phyloP scores from a whole-genome alignment of 306 rosid genomes.

The Quercus berberidifolia region DNA sequence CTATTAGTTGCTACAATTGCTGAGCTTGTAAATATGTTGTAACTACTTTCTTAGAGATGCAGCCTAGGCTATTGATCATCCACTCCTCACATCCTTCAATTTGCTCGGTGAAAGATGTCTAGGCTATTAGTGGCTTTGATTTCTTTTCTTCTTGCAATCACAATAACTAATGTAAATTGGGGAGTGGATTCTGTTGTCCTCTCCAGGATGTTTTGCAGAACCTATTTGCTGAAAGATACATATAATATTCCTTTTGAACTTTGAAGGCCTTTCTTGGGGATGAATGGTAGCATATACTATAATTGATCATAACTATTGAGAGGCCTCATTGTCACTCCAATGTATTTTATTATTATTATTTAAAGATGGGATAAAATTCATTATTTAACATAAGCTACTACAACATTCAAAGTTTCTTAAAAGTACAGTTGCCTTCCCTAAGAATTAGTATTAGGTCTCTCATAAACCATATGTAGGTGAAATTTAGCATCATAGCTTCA shows the following conservation, averaged over 20 bases:
- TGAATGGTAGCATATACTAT: too few species aligned
- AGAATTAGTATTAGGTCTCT: too few species aligned
- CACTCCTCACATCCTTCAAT: background rate
- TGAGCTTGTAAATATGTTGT: too few species aligned
- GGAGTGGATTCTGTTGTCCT: background rate
- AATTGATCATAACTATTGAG: background rate
- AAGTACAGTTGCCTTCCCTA: too few species aligned
- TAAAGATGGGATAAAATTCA: too few species aligned
- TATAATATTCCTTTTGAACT: background rate
- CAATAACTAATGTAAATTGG: background rate
- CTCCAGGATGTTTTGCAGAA: background rate
- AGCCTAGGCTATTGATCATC: background rate
- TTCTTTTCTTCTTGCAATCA: background rate
- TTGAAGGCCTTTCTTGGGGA: background rate
- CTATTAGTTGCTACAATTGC: background rate
- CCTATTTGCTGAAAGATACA: background rate
- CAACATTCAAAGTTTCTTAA: too few species aligned
- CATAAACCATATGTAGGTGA: too few species aligned
- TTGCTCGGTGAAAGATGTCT: background rate
- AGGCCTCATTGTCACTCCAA: background rate
- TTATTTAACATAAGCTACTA: too few species aligned
- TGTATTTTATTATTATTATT: background rate
- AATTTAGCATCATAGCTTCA: too few species aligned
- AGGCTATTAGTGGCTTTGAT: background rate
- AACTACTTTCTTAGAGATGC: background rate